Conservation (phyloP, 176 grass and related monocot species). For the Pontederia crassipes region DNA sequence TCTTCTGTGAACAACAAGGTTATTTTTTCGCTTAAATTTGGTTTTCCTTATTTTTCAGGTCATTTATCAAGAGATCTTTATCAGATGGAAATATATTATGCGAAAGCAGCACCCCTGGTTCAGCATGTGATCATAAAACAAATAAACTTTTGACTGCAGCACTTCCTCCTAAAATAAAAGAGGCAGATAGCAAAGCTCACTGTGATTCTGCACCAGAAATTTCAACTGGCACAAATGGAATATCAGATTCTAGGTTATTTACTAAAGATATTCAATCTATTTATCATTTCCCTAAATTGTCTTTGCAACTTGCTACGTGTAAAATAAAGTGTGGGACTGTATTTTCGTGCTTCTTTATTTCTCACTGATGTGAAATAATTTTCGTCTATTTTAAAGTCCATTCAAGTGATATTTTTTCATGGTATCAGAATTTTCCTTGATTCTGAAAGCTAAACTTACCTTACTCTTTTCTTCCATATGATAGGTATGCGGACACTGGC, state of each 20-base stretch:
- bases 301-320: not conserved
- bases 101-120: conserved; percentile 39
- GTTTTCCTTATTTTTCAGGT: conserved; percentile 35
- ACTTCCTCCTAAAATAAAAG: conserved; percentile 38
- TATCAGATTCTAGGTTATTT: conserved; percentile 54
- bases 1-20: not conserved
- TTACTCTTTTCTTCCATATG: conserved; percentile 10
- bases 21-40: not conserved
- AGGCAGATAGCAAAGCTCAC: conserved; percentile 39
- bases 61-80: conserved; percentile 80
- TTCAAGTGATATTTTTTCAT: not conserved
- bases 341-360: not conserved
- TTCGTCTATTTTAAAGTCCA: not conserved
- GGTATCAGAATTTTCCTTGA: not conserved
- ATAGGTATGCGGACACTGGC: conserved; percentile 41
- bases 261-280: not conserved
- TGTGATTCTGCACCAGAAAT: conserved; percentile 89
- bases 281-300: conserved; percentile 1
- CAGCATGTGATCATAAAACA: conserved; percentile 27
- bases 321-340: not conserved
- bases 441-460: not conserved
- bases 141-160: conserved; percentile 26
- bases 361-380: too few species aligned
- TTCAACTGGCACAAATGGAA: conserved; percentile 33
- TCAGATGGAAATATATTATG: conserved; percentile 83